Base-by-base conservation (phyloP, 2,329 filamentous ascomycete species). In the Xylariaceae sp. region DNA sequence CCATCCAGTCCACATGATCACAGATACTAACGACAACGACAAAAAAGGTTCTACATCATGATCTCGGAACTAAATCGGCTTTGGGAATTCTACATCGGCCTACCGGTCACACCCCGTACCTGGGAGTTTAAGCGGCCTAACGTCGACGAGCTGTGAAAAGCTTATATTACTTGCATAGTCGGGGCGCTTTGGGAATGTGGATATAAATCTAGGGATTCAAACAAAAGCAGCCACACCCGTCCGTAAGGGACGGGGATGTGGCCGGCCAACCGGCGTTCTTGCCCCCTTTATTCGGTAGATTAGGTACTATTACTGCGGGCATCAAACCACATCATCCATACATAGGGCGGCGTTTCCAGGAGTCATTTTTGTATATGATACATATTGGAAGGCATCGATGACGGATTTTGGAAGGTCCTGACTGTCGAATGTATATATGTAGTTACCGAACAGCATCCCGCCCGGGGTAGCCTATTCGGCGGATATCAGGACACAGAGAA, bases 1-100 rank as follows among this genome's bases (percentile, higher is more conserved):
- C n/a, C n/a, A n/a, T n/a, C n/a, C 26, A n/a, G 14, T 43, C 10
- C 43, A 57, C 53, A 44, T 32, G 7, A n/a, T 1, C n/a, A 47
- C 32, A 20, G 12, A 45, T 20, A 41, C 62, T 66, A 54, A 65
- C 32, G 12, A 37, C 10, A 54, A 65, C 32, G 12, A 37, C 10
- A 44, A 7, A 42, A 4, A 53, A 81, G 79, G 0, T 80, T 71
- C 64, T 49, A 74, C 12, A 77, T 84, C 26, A 14, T 77, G n/a
- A 64, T 70, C 2, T 73, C 74, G 0, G 82, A 85, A 63, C 48
- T 77, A 2, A 58, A 67, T 16, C 77, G 82, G 2, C 63, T 81
- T 6, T 82, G 75, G 71, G 77, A 81, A 56, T 76, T 71, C 58
- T 85, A 79, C 64, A 70, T 85, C 18, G 82, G 82, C 16, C 71